phyloP scores from a whole-genome alignment of 2,329 filamentous ascomycete genomes.

The Verticillium longisporum region DNA sequence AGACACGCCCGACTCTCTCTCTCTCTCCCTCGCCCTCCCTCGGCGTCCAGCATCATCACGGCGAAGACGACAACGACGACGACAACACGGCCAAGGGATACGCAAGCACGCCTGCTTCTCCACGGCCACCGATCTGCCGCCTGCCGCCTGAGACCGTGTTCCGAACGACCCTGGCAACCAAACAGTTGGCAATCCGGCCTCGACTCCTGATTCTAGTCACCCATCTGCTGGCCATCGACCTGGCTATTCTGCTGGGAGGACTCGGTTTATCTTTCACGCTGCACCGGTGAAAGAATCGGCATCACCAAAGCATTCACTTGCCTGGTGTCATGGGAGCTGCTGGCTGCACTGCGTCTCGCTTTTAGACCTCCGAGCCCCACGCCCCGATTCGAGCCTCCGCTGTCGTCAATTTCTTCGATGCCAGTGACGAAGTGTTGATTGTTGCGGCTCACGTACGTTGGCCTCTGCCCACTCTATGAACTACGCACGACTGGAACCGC shows the following conservation, averaged over 20 bases:
- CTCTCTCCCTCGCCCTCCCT: neutral
- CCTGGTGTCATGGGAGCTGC: neutral
- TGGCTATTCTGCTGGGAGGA: neutral
- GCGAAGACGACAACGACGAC: neutral
- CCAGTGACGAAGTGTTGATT: neutral
- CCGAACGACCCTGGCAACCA: neutral
- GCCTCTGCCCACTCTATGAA: neutral
- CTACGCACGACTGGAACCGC: neutral
- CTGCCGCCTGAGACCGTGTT: neutral
- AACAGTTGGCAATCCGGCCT: neutral
- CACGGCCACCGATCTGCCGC: neutral
- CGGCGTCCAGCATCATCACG: neutral
- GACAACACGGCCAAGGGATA: neutral
- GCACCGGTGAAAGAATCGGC: neutral
- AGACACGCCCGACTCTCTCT: too few species aligned
- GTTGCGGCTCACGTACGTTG: neutral
- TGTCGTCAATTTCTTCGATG: neutral
- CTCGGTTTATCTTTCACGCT: neutral
- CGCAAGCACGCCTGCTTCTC: neutral
- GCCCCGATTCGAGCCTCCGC: neutral
- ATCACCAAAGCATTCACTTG: constrained; percentile 1
- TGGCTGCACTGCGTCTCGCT: neutral
- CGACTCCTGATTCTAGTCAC: neutral
- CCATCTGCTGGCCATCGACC: neutral
- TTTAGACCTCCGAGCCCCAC: neutral